Evolutionary conservation across 2,329 filamentous ascomycete species (phyloP).

Genomic region (Calonectria pseudoreteaudii): DNA sequence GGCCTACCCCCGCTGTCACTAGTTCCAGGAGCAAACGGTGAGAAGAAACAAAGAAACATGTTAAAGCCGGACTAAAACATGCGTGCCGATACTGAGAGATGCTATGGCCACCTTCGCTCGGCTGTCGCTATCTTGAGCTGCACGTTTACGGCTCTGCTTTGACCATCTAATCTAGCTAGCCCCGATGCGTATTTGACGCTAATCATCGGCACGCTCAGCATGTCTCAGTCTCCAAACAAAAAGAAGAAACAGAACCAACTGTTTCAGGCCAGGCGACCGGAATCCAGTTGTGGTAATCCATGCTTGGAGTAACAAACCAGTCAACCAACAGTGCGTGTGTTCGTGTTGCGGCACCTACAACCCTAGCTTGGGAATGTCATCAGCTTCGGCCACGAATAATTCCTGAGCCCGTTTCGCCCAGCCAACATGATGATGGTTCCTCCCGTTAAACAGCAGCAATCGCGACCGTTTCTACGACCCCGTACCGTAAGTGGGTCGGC

Average conservation of each 20-base stretch:
- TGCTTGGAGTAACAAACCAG: background rate
- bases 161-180: background rate
- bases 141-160: background rate
- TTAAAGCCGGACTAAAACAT: background rate
- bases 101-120: background rate
- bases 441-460: background rate
- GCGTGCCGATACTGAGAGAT: background rate
- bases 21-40: background rate
- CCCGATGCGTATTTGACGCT: background rate
- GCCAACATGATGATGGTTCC: background rate
- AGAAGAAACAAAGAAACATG: background rate
- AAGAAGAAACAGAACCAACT: background rate
- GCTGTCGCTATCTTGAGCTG: background rate
- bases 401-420: background rate
- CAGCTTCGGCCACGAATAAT: background rate
- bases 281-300: background rate
- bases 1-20: background rate
- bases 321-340: background rate
- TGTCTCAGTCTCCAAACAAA: background rate
- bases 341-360: background rate
- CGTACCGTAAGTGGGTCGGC: background rate
- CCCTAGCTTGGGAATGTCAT: background rate
- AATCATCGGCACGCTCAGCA: background rate
- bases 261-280: background rate
- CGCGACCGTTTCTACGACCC: background rate